Base-by-base conservation (phyloP, 163 green algal species). In the Chloromonas sp. region DNA sequence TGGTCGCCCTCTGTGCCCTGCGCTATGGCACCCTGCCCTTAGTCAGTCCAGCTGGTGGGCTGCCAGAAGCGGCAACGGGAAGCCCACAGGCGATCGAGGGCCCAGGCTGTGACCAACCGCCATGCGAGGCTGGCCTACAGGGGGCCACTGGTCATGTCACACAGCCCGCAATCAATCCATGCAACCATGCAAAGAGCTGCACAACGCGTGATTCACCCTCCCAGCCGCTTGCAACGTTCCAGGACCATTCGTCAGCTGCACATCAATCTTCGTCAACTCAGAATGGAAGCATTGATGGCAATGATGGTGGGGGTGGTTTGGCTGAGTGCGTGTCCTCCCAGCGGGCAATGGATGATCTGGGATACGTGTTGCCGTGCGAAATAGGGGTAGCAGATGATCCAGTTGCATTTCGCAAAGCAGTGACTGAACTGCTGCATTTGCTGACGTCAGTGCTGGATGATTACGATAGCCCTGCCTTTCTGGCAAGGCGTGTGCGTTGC, bases 21-120 rank as follows among this genome's bases (percentile, higher is more conserved):
- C 89, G 90, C 5, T 98, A 98, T 85, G 95, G 94, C 71, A 88
- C 94, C 0, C 74, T 97, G 3, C 95, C 95, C 14, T 85, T 98
- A 1, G 93, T 94, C 1, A 85, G 91, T 2, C 84, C 90, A 0
- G 91, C 92, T 0, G 95, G 95, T 0, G 95, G 95, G 3, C 90
- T 98, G 14, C 61, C 84, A 13, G 95, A 98, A 84, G 86, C 96
- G 2, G 88, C 96, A 11, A 11, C 66, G 5, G 66, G 66, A 74
- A 36, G 36, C 66, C 66, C 66, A 74, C 66, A 74, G 5, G 5
- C 66, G 5, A 5, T 11, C 66, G 5, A 74, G 66, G 5, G 66
- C 5, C 11, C 66, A 74, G 66, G 5, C 66, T 11, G 66, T 36
- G 36, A 36, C 36, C 36, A 36, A 36, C 36, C 36, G 36, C 36